Conservation (phyloP, 768 basidiomycete species). For the Russula emetica region DNA sequence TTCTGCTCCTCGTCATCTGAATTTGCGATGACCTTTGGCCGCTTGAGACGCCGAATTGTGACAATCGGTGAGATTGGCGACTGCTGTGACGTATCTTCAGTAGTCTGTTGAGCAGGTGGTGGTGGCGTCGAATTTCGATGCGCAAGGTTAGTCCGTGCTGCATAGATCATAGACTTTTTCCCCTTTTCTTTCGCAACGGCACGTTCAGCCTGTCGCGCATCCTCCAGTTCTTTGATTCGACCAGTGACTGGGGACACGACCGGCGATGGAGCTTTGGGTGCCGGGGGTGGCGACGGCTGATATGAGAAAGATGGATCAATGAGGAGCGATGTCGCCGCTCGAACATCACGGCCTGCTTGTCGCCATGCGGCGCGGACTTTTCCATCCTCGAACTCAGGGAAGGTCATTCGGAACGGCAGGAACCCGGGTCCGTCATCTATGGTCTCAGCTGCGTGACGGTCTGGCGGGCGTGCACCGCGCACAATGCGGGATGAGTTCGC, state of each 20-base stretch:
- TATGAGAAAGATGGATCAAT: constrained; percentile 48
- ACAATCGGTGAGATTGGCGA: constrained; percentile 45
- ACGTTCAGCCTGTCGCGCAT: constrained; percentile 63
- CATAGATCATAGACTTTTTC: constrained; percentile 80
- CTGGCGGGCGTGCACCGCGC: constrained; percentile 24
- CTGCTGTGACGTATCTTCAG: constrained; percentile 37
- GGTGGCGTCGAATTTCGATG: constrained; percentile 37
- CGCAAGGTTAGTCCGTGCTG: constrained; percentile 53
- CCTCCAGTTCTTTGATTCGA: constrained; percentile 67
- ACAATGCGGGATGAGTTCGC: constrained; percentile 33
- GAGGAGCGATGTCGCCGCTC: constrained; percentile 55
- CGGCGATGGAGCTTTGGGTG: constrained; percentile 1
- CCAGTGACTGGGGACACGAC: constrained; percentile 44
- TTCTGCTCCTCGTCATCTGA: constrained; percentile 60
- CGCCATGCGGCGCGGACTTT: constrained; percentile 63
- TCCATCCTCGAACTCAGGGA: constrained; percentile 45
- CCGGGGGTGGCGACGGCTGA: constrained; percentile 28
- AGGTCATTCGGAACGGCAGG: constrained; percentile 60
- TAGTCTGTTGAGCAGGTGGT: constrained; percentile 38
- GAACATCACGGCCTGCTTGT: constrained; percentile 56
- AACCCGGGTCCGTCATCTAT: constrained; percentile 35
- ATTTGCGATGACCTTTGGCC: constrained; percentile 57
- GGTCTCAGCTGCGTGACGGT: constrained; percentile 24
- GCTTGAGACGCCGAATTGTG: constrained; percentile 43
- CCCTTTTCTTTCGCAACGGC: constrained; percentile 68